phyloP scores from a whole-genome alignment of 768 basidiomycete species.

The Agaricus blazei region DNA sequence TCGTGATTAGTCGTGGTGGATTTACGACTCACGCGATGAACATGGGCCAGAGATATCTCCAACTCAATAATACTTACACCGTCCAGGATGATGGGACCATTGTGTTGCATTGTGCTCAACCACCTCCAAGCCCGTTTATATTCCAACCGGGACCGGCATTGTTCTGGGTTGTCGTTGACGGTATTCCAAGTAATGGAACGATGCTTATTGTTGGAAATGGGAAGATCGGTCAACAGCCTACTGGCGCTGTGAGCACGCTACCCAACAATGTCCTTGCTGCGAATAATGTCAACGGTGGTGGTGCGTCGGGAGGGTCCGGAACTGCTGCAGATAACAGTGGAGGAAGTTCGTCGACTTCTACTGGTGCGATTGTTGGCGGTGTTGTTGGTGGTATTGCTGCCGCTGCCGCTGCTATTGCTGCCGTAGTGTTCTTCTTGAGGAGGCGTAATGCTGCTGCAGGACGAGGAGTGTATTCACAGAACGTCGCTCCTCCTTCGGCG shows the following conservation, averaged over 20 bases:
- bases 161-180: slow-evolving; percentile 77
- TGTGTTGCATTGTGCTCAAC: slow-evolving; percentile 74
- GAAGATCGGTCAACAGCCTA: slow-evolving; percentile 67
- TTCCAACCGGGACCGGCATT: slow-evolving; percentile 88
- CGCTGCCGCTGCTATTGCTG: slow-evolving; percentile 38
- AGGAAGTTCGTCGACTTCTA: slow-evolving; percentile 23
- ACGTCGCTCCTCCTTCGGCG: slow-evolving; percentile 16
- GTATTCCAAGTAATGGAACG: slow-evolving; percentile 78
- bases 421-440: slow-evolving; percentile 11
- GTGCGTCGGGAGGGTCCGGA: slow-evolving; percentile 14
- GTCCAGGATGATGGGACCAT: slow-evolving; percentile 76
- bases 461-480: background rate
- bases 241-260: slow-evolving; percentile 33
- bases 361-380: slow-evolving; percentile 42
- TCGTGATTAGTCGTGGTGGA: slow-evolving; percentile 79
- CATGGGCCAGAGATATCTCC: slow-evolving; percentile 78
- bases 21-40: slow-evolving; percentile 86
- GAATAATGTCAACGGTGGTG: slow-evolving; percentile 35
- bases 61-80: slow-evolving; percentile 83
- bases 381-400: slow-evolving; percentile 49
- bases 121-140: slow-evolving; percentile 79
- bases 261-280: slow-evolving; percentile 45
- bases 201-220: slow-evolving; percentile 79
- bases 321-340: slow-evolving; percentile 9
- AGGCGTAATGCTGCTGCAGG: slow-evolving; percentile 7